Base-by-base conservation (phyloP, 768 basidiomycete species). In the Filobasidium wieringae region DNA sequence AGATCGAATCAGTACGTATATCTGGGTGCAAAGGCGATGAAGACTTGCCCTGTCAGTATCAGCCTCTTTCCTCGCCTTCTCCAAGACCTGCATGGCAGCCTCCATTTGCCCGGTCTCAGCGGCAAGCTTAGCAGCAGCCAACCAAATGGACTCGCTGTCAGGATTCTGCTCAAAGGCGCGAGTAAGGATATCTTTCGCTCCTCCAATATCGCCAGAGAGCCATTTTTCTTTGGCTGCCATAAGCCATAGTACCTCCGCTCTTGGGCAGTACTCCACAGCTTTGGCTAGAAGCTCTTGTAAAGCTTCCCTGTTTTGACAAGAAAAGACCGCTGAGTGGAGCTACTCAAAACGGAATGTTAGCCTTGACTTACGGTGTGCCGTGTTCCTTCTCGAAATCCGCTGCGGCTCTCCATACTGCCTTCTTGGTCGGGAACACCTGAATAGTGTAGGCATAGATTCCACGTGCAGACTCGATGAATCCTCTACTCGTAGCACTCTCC, bases 141-240 rank as follows among this genome's bases (percentile, higher is more conserved):
- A 77, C 91, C 92, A 97, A 68, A 99, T 96, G 63, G 86, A 84
- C 76, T 97, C 95, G 69, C 88, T 92, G 72, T 96, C 91, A 12
- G 90, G 88, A 69, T 97, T 97, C 55, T 89, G 88, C 52, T 86
- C 81, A 78, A 96, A 96, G 0, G 95, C 90, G 36, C 80, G 80
- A 60, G 85, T 88, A 14, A 97, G 82, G 14, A 93, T 86, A 63
- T 84, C 82, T 33, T 91, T 85, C 1, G 95, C 89, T n/a, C 84
- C 86, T 1, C 84, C 82, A 14, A 97, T 88, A 67, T 97, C 88
- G 7, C 87, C 88, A 11, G 79, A 77, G 15, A 89, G 69, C 93
- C 93, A 99, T 71, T 89, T 88, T 77, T 97, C 93, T 75, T 99
- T 99, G 2, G 93, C 95, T 51, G 85, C 81, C 91, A 97, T 97